Evolutionary conservation across 2,329 filamentous ascomycete genomes (phyloP).

Genomic region (Trematosphaeria pertusa): DNA sequence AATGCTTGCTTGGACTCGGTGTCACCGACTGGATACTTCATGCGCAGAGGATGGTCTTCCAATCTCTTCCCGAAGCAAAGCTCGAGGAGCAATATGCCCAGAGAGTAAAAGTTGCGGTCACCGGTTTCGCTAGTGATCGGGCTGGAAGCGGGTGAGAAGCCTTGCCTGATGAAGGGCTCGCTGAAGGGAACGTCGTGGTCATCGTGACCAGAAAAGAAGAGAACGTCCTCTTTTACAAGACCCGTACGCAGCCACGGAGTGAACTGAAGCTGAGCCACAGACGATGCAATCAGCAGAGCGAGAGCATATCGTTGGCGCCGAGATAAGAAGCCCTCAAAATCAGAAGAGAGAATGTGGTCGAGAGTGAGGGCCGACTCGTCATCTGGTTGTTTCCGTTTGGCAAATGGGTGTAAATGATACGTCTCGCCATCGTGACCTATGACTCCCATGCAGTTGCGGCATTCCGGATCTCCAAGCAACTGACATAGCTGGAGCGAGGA

Average conservation of each 20-base stretch:
- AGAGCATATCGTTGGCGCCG: conserved; percentile 24
- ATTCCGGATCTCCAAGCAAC: conserved; percentile 6
- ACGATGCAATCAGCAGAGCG: conserved; percentile 26
- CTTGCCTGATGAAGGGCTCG: conserved; percentile 73
- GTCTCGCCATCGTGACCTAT: conserved; percentile 17
- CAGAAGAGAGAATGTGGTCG: conserved; percentile 15
- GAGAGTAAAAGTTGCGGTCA: conserved; percentile 22
- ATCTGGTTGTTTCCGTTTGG: conserved; percentile 4
- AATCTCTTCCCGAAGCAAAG: conserved; percentile 24
- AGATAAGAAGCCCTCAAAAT: conserved; percentile 8
- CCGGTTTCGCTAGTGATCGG: background rate
- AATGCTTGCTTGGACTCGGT: conserved; percentile 17
- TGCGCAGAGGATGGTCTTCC: conserved; percentile 21
- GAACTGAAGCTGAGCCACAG: conserved; percentile 23
- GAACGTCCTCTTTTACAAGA: conserved; percentile 19
- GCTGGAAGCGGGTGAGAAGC: conserved; percentile 69
- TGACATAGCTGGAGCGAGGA: conserved; percentile 16
- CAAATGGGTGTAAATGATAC: conserved; percentile 20
- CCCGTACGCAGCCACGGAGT: conserved; percentile 20
- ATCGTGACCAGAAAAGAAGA: conserved; percentile 15
- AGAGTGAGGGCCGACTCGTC: conserved; percentile 7
- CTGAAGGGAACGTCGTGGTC: conserved; percentile 40
- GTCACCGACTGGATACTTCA: conserved; percentile 10
- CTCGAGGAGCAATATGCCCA: conserved; percentile 28
- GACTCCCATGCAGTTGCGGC: conserved; percentile 19